These are phyloP conservation scores for Dothistroma septosporum DNA, from an alignment of 2,329 filamentous ascomycete genomes.

Conservation along the genomic window DNA sequence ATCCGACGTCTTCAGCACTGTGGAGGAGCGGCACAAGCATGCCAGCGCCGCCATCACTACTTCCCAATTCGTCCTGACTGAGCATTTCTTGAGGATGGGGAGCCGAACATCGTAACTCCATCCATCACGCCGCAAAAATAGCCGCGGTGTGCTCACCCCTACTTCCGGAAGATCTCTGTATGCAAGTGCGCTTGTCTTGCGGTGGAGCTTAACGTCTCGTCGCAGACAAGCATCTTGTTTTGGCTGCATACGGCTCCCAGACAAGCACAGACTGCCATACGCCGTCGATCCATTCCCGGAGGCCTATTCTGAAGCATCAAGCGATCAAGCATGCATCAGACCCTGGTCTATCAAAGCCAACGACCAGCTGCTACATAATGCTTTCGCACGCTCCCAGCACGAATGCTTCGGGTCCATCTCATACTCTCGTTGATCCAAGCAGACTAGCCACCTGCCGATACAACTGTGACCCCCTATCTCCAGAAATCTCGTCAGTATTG, in stretches of 20 bases:
- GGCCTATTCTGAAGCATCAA: constrained; percentile 22
- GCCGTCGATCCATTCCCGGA: constrained; percentile 21
- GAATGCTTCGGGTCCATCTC: constrained; percentile 8
- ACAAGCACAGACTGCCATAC: constrained; percentile 19
- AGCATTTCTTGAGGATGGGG: constrained; percentile 23
- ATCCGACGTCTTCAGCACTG: not conserved
- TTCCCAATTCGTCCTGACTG: constrained; percentile 18
- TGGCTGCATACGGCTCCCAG: constrained; percentile 23
- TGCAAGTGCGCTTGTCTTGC: constrained; percentile 19
- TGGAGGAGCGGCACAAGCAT: not conserved
- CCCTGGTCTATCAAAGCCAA: constrained; percentile 23
- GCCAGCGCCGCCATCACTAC: constrained; percentile 6
- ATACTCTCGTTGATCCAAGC: constrained; percentile 19
- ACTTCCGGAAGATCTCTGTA: constrained; percentile 14
- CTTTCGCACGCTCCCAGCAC: constrained; percentile 9
- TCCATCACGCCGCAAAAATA: constrained; percentile 22
- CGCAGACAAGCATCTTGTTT: constrained; percentile 22
- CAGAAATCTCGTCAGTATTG: not conserved
- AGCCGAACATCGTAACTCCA: constrained; percentile 28
- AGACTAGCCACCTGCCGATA: constrained; percentile 35
- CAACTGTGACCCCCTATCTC: constrained; percentile 21
- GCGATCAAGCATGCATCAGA: constrained; percentile 19
- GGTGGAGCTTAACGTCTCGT: constrained; percentile 23
- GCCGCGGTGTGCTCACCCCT: constrained; percentile 20
- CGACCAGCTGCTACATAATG: constrained; percentile 23